Conservation (phyloP, 1,139 yeast species). For the Debaryomycetaceae sp. region DNA sequence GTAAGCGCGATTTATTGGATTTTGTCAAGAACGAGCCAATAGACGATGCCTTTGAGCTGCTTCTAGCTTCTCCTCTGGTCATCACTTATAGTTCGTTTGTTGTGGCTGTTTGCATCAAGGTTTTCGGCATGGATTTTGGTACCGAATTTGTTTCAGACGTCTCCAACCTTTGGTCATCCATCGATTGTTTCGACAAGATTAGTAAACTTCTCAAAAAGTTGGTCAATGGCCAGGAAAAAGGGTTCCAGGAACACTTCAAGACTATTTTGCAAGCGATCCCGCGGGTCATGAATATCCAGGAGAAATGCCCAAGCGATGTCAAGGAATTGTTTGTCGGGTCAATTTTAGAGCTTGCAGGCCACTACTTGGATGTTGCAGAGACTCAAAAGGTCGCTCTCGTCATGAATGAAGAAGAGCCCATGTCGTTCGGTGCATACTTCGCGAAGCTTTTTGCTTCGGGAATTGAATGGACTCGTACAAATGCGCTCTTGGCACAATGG, state of each 20-base stretch:
- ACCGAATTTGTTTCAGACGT: conserved; percentile 12
- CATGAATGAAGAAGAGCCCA: conserved; percentile 14
- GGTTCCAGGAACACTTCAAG: conserved; percentile 31
- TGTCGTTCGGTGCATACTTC: conserved; percentile 9
- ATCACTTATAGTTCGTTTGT: conserved; percentile 55
- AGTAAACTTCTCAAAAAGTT: conserved; percentile 34
- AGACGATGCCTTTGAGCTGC: conserved; percentile 27
- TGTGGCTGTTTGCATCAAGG: conserved; percentile 35
- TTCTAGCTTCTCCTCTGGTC: conserved; percentile 37
- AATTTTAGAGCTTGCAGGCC: conserved; percentile 20
- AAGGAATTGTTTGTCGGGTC: conserved; percentile 21
- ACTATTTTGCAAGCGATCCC: conserved; percentile 11
- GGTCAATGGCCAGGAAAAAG: conserved; percentile 45
- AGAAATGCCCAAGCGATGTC: conserved; percentile 3
- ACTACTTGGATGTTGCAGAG: conserved; percentile 23
- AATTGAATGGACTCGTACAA: conserved; percentile 20
- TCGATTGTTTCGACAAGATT: conserved; percentile 18
- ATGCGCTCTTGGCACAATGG: conserved; percentile 39
- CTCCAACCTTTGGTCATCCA: conserved; percentile 12
- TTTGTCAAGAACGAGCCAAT: conserved; percentile 45
- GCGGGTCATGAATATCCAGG: background rate
- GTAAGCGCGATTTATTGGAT: conserved; percentile 30
- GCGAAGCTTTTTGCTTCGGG: conserved; percentile 30
- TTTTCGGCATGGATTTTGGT: conserved; percentile 22
- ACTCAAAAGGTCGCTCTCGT: conserved; percentile 18